phyloP scores from a whole-genome alignment of 2,329 filamentous ascomycete genomes.

The Colletotrichum paranaense region DNA sequence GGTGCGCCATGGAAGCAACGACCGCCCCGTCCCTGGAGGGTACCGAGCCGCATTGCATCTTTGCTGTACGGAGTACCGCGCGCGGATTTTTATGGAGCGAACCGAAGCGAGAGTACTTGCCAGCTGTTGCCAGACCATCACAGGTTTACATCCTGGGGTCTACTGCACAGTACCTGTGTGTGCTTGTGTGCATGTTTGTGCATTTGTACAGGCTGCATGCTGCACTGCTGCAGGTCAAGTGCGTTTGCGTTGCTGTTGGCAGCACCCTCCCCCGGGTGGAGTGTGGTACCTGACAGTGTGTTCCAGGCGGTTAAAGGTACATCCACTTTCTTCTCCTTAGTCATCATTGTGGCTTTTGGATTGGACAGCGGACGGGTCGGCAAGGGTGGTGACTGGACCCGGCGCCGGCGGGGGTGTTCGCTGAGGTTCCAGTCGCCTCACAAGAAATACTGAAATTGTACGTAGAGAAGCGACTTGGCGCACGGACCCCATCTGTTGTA shows the following conservation, averaged over 20 bases:
- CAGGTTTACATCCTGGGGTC: no score
- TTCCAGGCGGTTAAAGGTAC: background rate
- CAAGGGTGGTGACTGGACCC: conserved; percentile 4
- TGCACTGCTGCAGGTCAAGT: background rate
- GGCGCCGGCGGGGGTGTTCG: conserved; percentile 16
- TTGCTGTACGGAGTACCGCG: background rate
- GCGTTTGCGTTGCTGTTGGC: background rate
- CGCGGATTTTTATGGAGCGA: background rate
- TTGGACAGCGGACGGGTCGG: background rate
- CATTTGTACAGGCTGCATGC: background rate
- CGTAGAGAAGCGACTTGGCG: conserved; percentile 11
- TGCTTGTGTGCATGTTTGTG: background rate
- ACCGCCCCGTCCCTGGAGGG: background rate
- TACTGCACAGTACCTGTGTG: background rate
- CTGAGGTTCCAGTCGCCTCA: conserved; percentile 3
- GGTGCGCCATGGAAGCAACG: conserved; percentile 27
- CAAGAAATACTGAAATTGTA: background rate
- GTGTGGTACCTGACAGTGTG: background rate
- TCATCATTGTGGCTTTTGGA: background rate
- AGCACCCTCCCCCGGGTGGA: background rate
- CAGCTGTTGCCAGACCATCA: background rate
- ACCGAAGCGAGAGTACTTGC: background rate
- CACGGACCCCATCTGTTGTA: conserved; percentile 25
- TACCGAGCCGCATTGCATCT: background rate
- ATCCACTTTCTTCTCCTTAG: background rate